Evolutionary conservation across 1,284 basidiomycete genomes (phyloP), one percentile per base, ranked within the genome.

Genomic region (Cystobasidium slooffiae): DNA sequence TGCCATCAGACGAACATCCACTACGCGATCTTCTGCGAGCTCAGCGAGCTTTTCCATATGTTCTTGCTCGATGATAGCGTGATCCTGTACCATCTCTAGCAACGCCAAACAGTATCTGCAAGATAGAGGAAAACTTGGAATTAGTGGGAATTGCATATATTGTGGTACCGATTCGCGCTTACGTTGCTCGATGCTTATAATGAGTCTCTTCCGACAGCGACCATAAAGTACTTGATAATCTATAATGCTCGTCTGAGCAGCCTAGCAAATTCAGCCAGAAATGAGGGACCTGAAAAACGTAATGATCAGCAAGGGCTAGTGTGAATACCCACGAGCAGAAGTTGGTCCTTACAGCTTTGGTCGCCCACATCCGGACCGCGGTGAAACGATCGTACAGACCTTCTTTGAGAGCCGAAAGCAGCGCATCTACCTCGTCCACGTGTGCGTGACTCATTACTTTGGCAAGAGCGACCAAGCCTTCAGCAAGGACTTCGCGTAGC

Each of bases 1-100:
- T 1, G 95, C 86, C 7, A 88, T 90, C 74, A 97, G 92, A 53
- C 94, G 88, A 59, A 98, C 93, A 78, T 94, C 94, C 63, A 93
- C 85, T 31, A 97, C 88, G n/a, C 80, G 81, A 80, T 96, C 93
- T 47, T 84, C 80, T 16, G 88, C 87, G 61, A 97, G 85, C 61
- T 68, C 52, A 8, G 93, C 87, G 76, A 90, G 87, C 56, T 85
- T 83, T 72, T 87, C 85, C 80, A 90, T 88, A 74, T 87, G 83
- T 46, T 84, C 81, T 20, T 78, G 80, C 74, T 79, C 80, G 78
- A 80, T 83, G 61, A 14, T 75, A 22, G 66, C 77, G 70, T 56
- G 79, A 75, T 53, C 80, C 73, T 46, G 80, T 52, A 76, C 81
- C 79, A 77, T 78, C 65, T 66, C 83, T 68, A 79, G 80, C 75